These are phyloP conservation scores for Metschnikowia kunwiensis DNA, from an alignment of 805 yeast genomes.

Conservation along the genomic window DNA sequence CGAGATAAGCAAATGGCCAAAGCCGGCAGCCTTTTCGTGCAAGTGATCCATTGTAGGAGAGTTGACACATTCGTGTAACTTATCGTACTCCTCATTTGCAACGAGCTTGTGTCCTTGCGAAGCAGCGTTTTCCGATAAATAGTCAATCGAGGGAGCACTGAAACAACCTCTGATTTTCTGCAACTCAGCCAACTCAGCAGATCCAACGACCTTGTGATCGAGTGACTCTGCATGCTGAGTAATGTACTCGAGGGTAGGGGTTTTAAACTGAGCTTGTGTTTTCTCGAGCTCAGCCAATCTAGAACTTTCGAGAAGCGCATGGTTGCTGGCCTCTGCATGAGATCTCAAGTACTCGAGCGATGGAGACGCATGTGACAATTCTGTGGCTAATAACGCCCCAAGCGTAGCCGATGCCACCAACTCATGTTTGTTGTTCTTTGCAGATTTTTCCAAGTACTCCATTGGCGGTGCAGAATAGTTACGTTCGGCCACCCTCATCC, in stretches of 20 bases:
- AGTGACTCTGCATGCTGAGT: constrained; percentile 6
- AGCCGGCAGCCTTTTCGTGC: constrained; percentile 8
- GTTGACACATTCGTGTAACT: constrained; percentile 5
- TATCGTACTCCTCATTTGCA: constrained; percentile 4
- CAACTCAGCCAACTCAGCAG: constrained; percentile 1
- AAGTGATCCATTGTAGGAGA: constrained; percentile 15
- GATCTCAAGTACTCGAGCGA: constrained; percentile 16
- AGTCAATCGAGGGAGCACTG: constrained; percentile 8
- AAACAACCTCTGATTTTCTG: background rate
- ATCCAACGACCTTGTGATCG: constrained; percentile 1
- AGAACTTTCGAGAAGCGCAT: background rate
- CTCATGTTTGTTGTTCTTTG: background rate
- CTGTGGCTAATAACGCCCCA: constrained; percentile 7
- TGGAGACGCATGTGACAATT: constrained; percentile 2
- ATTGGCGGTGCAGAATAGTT: constrained; percentile 2
- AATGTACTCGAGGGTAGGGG: constrained; percentile 13
- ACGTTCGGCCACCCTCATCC: constrained; percentile 1
- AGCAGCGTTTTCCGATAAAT: constrained; percentile 4
- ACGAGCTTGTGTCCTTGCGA: constrained; percentile 3
- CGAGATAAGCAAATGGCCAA: constrained; percentile 8
- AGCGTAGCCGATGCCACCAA: constrained; percentile 6
- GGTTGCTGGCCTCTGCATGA: constrained; percentile 2
- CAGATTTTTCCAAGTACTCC: constrained; percentile 7
- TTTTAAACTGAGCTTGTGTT: background rate
- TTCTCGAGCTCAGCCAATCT: constrained; percentile 1